Evolutionary conservation across 129 eudicot genomes (phyloP).

Genomic region (Heracleum sosnowskyi): DNA sequence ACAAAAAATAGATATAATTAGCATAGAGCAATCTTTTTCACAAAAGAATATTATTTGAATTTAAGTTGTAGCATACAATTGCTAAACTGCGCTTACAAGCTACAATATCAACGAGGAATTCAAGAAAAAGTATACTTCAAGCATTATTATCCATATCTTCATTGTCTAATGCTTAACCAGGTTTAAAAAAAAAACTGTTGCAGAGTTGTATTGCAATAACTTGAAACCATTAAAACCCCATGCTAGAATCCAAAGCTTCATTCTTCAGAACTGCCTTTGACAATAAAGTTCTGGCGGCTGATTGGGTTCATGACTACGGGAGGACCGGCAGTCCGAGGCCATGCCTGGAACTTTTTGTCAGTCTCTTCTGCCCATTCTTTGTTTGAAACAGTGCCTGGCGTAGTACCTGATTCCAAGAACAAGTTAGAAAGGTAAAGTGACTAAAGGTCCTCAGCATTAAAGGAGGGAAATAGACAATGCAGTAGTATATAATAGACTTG

Average conservation of each 20-base stretch:
- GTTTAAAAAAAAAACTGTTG: not conserved
- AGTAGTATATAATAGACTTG: slow-evolving; percentile 3
- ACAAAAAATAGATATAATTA: too few species aligned
- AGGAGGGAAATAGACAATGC: not conserved
- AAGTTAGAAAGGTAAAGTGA: not conserved
- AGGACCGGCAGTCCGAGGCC: slow-evolving; percentile 97
- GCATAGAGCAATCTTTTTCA: not conserved
- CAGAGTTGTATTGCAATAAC: not conserved
- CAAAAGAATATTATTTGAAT: not conserved
- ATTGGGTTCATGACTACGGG: slow-evolving; percentile 96
- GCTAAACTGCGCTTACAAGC: not conserved
- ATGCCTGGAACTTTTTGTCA: slow-evolving; percentile 85
- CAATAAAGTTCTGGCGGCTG: slow-evolving; percentile 81
- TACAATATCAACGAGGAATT: not conserved
- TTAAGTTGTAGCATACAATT: not conserved
- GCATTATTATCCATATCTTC: not conserved
- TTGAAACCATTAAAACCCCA: not conserved
- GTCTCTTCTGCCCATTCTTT: slow-evolving; percentile 85
- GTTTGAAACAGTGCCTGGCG: slow-evolving; percentile 62
- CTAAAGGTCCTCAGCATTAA: not conserved
- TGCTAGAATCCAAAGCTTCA: slow-evolving; percentile 1
- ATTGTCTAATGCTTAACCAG: not conserved
- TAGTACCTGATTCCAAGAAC: slow-evolving; percentile 45
- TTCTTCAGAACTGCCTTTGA: slow-evolving; percentile 44
- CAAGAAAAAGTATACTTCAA: not conserved